phyloP scores from a whole-genome alignment of 345 rosid genomes.

The Syzygium aqueum region DNA sequence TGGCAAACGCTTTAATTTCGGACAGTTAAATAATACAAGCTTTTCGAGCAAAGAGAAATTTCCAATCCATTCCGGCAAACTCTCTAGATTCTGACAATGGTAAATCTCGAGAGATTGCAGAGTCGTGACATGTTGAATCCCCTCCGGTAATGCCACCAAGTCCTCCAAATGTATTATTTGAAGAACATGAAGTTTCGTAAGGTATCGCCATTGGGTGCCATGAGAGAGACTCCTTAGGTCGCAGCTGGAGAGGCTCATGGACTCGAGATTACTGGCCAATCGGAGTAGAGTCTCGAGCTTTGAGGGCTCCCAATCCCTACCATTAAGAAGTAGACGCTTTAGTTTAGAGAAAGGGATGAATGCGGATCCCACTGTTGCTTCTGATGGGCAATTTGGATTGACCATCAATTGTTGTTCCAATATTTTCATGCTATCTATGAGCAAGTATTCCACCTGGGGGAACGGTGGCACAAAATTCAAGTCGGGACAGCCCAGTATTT shows the following conservation, averaged over 20 bases:
- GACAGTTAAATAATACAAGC: rapidly evolving
- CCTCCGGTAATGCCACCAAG: rapidly evolving
- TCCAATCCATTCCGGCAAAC: rapidly evolving
- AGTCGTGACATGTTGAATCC: rapidly evolving
- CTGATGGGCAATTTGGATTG: too few relatives aligned
- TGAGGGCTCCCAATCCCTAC: rapidly evolving
- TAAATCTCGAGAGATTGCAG: rapidly evolving
- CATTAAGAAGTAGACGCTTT: rapidly evolving
- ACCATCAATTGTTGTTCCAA: too few relatives aligned
- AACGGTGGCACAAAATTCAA: too few relatives aligned
- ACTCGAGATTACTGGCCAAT: neutral
- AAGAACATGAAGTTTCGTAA: rapidly evolving
- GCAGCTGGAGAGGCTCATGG: rapidly evolving
- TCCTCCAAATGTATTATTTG: rapidly evolving
- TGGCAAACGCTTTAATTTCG: rapidly evolving
- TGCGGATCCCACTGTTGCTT: too few relatives aligned
- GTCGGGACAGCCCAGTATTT: too few relatives aligned
- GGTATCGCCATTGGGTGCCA: rapidly evolving
- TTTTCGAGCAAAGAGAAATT: rapidly evolving
- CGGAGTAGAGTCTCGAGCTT: neutral
- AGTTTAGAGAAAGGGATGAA: neutral
- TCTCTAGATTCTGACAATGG: rapidly evolving
- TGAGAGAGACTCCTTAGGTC: rapidly evolving
- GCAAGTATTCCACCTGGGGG: too few relatives aligned
- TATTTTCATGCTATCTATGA: too few relatives aligned